Evolutionary conservation across 805 yeast genomes (phyloP), one percentile per base, ranked within the genome.

Genomic region (Monosporozyma aquatica): DNA sequence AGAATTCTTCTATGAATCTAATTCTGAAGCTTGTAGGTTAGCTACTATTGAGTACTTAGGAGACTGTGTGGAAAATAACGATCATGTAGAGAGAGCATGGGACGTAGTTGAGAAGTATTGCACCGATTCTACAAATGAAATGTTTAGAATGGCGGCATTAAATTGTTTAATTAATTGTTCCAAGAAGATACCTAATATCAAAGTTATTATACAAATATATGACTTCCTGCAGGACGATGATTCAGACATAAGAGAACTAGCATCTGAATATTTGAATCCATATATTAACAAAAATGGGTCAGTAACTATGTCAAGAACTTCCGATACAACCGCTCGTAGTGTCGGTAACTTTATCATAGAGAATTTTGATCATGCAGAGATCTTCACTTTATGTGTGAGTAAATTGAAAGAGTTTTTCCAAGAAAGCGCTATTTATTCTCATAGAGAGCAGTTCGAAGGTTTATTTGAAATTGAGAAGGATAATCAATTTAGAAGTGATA

Each of bases 391-490:
- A 13, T 13, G 40, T 30, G 10, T 26, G 2, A 9, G 18, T 7
- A 15, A 18, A 7, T 20, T 45, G 2, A 15, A 26, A n/a, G 34
- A 45, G 8, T 44, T 47, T 6, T 34, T 56, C 32, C 22, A 37
- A 5, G 46, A 49, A 25, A 36, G 42, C 2, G 59, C 57, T 21
- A 41, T 48, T 10, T 50, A 53, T 26, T 34, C 43, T 1, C 45
- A 2, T 43, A 47, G 11, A 37, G 45, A 33, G 22, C 43, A 47
- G 5, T 65, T 60, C 17, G 60, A 66, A 15, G 64, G 68, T 2
- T 56, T 87, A 32, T 87, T 86, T 58, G 76, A 77, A 5, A 61
- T 71, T 6, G 96, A 87, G 54, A 76, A 75, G 51, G 74, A 71
- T 42, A 85, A 86, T 49, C 71, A 82, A 30, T 84, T 78, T 60